Evolutionary conservation across 805 yeast genomes (phyloP), one percentile per base, ranked within the genome.

Genomic region (Candida corydali): DNA sequence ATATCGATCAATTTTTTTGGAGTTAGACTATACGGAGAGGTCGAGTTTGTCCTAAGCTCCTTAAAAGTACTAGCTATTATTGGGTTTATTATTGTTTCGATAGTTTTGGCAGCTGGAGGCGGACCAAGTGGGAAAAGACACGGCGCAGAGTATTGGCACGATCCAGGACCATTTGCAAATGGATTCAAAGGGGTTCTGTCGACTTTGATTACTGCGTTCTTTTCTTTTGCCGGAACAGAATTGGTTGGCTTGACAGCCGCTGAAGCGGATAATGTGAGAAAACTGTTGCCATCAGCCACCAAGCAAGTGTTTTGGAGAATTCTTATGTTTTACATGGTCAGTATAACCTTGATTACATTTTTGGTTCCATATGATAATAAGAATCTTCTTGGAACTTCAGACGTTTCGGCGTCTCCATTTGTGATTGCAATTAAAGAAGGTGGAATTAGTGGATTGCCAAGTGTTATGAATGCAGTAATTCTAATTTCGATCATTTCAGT

Each of bases 271-370:
- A 75, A 82, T 55, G 91, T 93, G 31, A 66, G 82, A 47, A 68
- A 66, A 38, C 61, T 83, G 2, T 70, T 83, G 38, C 93, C 91
- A 25, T 70, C 72, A 34, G 89, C 91, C 29, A 76, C 82, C 41
- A 84, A 83, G 59, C 89, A 85, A 62, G 86, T 83, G 3, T 82
- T 86, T 62, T 84, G 91, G 89, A 73, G 93, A 61, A 80, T 85
- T 39, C 63, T 80, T 11, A 57, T 82, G 46, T 84, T 85, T 54
- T 86, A 86, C 63, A 68, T 86, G 55, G 43, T 73, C 61, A 54
- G 78, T 61, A 39, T 66, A 72, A 46, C 75, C 69, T 48, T 68
- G 38, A 60, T 68, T 25, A 82, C 88, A 29, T 76, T 83, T 48
- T 65, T 86, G 40, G 91, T 86, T n/a, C 89, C 91, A 11, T 82